Conservation (phyloP, 129 eudicot species). For the Kitagawia praeruptora region DNA sequence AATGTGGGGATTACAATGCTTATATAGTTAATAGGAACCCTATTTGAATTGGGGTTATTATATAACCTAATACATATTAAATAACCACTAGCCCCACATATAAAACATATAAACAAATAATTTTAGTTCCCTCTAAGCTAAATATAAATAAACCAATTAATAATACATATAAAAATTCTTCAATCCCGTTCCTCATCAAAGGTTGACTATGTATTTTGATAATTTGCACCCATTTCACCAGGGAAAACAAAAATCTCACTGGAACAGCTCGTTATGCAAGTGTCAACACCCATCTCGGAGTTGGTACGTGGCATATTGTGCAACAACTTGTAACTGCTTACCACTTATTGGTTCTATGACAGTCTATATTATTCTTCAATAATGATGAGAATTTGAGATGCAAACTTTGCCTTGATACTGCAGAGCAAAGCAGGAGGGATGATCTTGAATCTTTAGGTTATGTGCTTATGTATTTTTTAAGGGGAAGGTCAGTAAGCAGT, state of each 20-base stretch:
- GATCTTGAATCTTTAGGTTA: constrained; percentile 87
- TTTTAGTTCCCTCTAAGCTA: too few relatives aligned
- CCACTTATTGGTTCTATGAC: background rate
- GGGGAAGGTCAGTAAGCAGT: constrained; percentile 54
- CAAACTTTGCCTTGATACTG: constrained; percentile 2
- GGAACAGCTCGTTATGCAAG: constrained; percentile 94
- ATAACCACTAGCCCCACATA: too few relatives aligned
- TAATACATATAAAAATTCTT: too few relatives aligned
- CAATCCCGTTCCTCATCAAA: too few relatives aligned
- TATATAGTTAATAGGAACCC: too few relatives aligned
- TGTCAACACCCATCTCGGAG: constrained; percentile 70
- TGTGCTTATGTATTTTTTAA: constrained; percentile 75
- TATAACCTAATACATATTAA: too few relatives aligned
- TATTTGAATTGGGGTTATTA: too few relatives aligned
- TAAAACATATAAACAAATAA: too few relatives aligned
- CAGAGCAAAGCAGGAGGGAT: constrained; percentile 90
- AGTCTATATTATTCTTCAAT: background rate
- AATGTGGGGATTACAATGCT: too few relatives aligned
- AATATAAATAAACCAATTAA: too few relatives aligned
- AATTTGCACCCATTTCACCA: constrained; percentile 17
- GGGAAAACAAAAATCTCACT: constrained; percentile 88
- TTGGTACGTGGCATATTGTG: constrained; percentile 39
- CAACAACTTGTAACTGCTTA: background rate
- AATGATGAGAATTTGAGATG: background rate
- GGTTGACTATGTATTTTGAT: background rate